Evolutionary conservation across 164 flowering plant genomes (phyloP), one percentile per base, ranked within the genome.

Genomic region (Aristolochia fimbriata): DNA sequence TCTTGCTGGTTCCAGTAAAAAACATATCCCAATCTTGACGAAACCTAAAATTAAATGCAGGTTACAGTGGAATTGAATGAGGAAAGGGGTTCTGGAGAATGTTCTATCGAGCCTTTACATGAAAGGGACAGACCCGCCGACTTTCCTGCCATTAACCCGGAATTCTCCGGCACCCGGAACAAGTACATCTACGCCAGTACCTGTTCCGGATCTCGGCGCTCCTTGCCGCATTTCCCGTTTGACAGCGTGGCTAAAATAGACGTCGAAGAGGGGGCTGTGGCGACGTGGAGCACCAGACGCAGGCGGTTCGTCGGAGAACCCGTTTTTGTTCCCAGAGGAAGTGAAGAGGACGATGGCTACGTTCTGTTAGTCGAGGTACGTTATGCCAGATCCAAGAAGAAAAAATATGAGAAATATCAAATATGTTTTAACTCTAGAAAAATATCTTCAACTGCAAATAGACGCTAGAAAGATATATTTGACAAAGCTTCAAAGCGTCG

Each of bases 231-330:
- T 73, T 93, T 93, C 52, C 98, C 97, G 4, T 93, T 89, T 53
- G 96, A 93, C 50, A 80, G 77, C 7, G 78, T 93, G 0, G 81
- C 78, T 21, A 90, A 88, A 67, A 45, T 86, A 5, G 68, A 86
- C 68, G 43, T 71, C 5, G 0, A 8, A n/a, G 54, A 62, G 49
- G 69, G 67, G 0, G 67, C 82, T 10, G 62, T 55, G 0, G 46
- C 53, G 0, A 78, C 83, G 12, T 93, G 98, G 98, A 73, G 78
- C 4, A 68, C 71, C 31, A 82, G 85, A 48, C 66, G 62, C 43
- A 68, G 97, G 13, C 58, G 90, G 33, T 93, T 89, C 66, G 75
- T 90, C 4, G 99, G 99, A 1, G 99, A 93, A 65, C 97, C 99
- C 3, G 69, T 85, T 19, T 90, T 90, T 49, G 74, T 93, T 31